phyloP scores from a whole-genome alignment of 345 rosid species.

The Pistacia atlantica region DNA sequence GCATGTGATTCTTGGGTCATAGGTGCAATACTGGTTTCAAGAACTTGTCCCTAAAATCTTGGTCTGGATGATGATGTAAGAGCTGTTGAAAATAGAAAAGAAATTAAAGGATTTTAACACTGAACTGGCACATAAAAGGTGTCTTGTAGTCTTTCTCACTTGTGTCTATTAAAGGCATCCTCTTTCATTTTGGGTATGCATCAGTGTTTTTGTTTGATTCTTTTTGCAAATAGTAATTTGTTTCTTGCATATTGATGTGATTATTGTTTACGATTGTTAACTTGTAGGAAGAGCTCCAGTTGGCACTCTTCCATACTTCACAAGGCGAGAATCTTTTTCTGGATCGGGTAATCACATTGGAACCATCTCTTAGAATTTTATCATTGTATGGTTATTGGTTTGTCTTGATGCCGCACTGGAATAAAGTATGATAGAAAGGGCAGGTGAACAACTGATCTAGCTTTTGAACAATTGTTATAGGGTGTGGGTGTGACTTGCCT shows the following conservation, averaged over 20 bases:
- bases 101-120: neutral
- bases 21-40: no score
- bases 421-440: neutral
- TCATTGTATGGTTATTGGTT: neutral
- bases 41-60: no score
- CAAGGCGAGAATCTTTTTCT: slow-evolving; percentile 76
- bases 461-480: neutral
- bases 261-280: slow-evolving; percentile 5
- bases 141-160: neutral
- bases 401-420: neutral
- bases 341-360: slow-evolving; percentile 64
- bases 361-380: neutral
- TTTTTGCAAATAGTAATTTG: neutral
- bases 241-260: neutral
- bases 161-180: neutral
- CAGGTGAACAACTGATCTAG: neutral
- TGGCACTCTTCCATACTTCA: slow-evolving; percentile 68
- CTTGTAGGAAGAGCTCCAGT: slow-evolving; percentile 80
- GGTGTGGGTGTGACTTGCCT: neutral
- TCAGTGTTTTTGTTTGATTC: slow-evolving; percentile 8
- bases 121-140: neutral
- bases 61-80: slow-evolving; percentile 1
- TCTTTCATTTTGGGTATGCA: neutral
- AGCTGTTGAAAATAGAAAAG: neutral
- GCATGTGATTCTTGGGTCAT: no score